phyloP scores from a whole-genome alignment of 2,329 filamentous ascomycete species.

The Cytospora piceae region DNA sequence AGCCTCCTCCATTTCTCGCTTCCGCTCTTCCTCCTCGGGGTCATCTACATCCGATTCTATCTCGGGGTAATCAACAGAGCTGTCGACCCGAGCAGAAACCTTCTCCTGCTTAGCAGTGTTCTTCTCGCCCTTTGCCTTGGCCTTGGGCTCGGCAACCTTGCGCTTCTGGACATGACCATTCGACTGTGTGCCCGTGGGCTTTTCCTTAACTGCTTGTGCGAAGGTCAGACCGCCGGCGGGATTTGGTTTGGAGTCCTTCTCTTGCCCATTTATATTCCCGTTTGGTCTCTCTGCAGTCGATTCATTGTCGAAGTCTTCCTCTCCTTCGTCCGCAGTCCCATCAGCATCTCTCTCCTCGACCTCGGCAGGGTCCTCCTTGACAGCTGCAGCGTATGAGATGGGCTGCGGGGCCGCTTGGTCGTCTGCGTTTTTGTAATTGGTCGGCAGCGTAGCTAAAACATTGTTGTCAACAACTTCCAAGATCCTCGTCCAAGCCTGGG shows the following conservation, averaged over 20 bases:
- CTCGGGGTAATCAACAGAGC: slow-evolving; percentile 28
- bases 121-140: neutral
- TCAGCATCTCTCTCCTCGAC: slow-evolving; percentile 16
- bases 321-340: neutral
- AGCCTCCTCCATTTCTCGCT: slow-evolving; percentile 22
- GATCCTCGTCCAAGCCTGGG: neutral
- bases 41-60: slow-evolving; percentile 21
- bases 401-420: neutral
- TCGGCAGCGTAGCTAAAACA: slow-evolving; percentile 24
- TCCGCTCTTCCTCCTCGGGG: slow-evolving; percentile 14
- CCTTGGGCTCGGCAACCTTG: neutral
- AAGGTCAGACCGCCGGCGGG: slow-evolving; percentile 28
- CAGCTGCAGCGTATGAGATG: slow-evolving; percentile 22
- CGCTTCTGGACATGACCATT: slow-evolving; percentile 8
- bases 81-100: slow-evolving; percentile 4
- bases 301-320: neutral
- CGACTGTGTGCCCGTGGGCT: neutral
- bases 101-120: neutral
- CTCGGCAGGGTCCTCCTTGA: slow-evolving; percentile 24
- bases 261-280: neutral
- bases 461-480: slow-evolving; percentile 27
- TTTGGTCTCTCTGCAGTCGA: neutral
- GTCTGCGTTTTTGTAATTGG: neutral
- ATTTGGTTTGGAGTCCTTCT: slow-evolving; percentile 17
- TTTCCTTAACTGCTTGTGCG: slow-evolving; percentile 27